Evolutionary conservation across 148 eudicot genomes (phyloP), one percentile per base, ranked within the genome.

Genomic region (Polygonum aviculare): DNA sequence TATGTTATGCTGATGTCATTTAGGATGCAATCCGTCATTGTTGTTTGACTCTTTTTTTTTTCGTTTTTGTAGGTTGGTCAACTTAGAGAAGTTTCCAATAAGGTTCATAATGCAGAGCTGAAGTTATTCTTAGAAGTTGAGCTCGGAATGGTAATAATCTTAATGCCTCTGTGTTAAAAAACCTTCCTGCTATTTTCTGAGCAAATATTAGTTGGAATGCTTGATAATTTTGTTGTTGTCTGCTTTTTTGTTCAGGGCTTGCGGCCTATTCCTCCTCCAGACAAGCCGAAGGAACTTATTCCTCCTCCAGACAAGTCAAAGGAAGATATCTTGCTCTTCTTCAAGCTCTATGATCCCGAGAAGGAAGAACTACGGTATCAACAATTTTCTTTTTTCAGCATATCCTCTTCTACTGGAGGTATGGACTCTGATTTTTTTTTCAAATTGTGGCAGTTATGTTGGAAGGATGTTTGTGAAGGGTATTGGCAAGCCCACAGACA

Each of bases 111-210:
- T 82, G 96, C 92, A 5, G 98, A 93, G 82, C 85, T 93, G 45
- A 93, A 89, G 77, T 83, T 93, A 79, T 90, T 93, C 74, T 72
- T 93, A 79, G 98, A 93, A 87, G 89, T 93, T 51, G 93, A 86
- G 78, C 82, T 81, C 76, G 93, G 92, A 72, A 33, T 33, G 84
- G 98, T 93, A 85, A 85, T 80, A 19, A 41, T 44, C 45, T 4
- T 35, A 15, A 67, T 38, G 44, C 5, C 72, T 31, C 19, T 65
- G 72, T 67, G 44, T 35, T 14, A 36, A 36, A 67, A 14, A 67
- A 33, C 44, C 38, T 67, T 14, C 11, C n/a, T 31, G 36, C 10
- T 18, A 67, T 63, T 4, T 76, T 73, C 69, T 15, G 47, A 38
- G 36, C 15, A 38, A 18, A 39, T 59, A 70, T 48, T 35, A 72